Conservation (phyloP, 1,139 yeast species). For the Geotrichum australiense region DNA sequence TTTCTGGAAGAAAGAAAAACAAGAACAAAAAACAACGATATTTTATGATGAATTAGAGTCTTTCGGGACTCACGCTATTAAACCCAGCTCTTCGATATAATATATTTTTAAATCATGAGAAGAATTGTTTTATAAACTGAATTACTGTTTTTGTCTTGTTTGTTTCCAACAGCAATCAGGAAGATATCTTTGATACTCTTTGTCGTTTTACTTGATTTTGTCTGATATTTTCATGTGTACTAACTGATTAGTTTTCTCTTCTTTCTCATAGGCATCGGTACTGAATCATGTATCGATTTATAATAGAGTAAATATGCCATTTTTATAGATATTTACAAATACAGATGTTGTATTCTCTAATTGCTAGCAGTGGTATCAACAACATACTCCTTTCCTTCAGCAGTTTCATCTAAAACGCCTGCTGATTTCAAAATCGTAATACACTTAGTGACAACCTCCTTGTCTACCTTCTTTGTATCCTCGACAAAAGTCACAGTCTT, state of each 20-base stretch:
- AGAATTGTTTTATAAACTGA: slow-evolving; percentile 7
- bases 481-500: slow-evolving; percentile 61
- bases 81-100: slow-evolving; percentile 16
- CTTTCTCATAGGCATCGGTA: too few species aligned
- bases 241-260: too few species aligned
- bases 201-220: too few species aligned
- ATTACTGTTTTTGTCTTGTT: neutral
- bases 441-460: slow-evolving; percentile 50
- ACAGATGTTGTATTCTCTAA: too few species aligned
- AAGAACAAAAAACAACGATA: neutral
- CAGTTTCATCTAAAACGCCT: slow-evolving; percentile 41
- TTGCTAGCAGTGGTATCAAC: slow-evolving; percentile 5
- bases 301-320: too few species aligned
- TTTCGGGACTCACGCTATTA: slow-evolving; percentile 15
- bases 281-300: too few species aligned
- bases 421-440: slow-evolving; percentile 52
- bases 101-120: slow-evolving; percentile 14
- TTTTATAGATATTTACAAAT: too few species aligned
- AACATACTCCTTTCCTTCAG: slow-evolving; percentile 22
- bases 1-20: neutral
- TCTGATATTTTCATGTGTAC: too few species aligned
- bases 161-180: too few species aligned
- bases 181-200: too few species aligned
- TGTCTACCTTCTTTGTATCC: slow-evolving; percentile 46
- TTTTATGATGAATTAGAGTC: slow-evolving; percentile 15